Percentiles rank a stretch among this genome's conserved stretches.
Evolutionary conservation across 192 early-diverging fungal species (phyloP).

Genomic region (Coemansia sp.): DNA sequence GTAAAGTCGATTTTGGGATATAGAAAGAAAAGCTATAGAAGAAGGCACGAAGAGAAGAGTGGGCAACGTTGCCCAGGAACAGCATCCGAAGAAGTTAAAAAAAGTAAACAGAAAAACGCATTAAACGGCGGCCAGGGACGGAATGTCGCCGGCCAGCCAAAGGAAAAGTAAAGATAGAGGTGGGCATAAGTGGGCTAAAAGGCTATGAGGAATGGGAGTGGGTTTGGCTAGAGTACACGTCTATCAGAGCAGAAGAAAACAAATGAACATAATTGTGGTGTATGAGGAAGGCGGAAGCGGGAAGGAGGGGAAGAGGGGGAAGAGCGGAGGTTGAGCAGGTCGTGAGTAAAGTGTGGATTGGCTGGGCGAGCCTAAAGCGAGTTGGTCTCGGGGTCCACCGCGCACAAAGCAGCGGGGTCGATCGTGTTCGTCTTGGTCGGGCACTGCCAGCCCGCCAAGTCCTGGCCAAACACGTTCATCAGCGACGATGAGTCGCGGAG

Average conservation of each 20-base stretch:
- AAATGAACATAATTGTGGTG: slow-evolving; percentile 13
- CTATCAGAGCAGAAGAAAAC: slow-evolving; percentile 32
- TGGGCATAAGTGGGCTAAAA: neutral
- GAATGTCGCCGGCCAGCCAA: too few relatives aligned
- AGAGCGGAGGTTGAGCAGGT: neutral
- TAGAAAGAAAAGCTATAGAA: neutral
- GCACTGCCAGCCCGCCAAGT: slow-evolving; percentile 50
- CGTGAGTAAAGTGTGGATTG: neutral
- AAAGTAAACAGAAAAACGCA: slow-evolving; percentile 8
- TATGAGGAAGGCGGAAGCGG: neutral
- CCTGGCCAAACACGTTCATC: slow-evolving; percentile 50
- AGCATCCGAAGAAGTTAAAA: slow-evolving; percentile 5
- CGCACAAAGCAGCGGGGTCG: slow-evolving; percentile 51
- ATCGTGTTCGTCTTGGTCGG: slow-evolving; percentile 51
- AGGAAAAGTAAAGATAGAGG: slow-evolving; percentile 7
- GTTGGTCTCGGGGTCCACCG: slow-evolving; percentile 48
- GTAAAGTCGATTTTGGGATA: too few relatives aligned
- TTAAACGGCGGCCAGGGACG: too few relatives aligned
- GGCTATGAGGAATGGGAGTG: slow-evolving; percentile 8
- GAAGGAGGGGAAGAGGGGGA: neutral
- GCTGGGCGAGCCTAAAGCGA: slow-evolving; percentile 14
- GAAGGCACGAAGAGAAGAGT: slow-evolving; percentile 2
- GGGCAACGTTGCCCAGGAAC: slow-evolving; percentile 2
- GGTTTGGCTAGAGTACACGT: slow-evolving; percentile 38
- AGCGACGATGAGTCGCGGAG: slow-evolving; percentile 48